A percentile compares a stretch with the other conserved stretches of the same genome.
Conservation (phyloP, 257 asterid genomes). For the Ocimum tenuiflorum region DNA sequence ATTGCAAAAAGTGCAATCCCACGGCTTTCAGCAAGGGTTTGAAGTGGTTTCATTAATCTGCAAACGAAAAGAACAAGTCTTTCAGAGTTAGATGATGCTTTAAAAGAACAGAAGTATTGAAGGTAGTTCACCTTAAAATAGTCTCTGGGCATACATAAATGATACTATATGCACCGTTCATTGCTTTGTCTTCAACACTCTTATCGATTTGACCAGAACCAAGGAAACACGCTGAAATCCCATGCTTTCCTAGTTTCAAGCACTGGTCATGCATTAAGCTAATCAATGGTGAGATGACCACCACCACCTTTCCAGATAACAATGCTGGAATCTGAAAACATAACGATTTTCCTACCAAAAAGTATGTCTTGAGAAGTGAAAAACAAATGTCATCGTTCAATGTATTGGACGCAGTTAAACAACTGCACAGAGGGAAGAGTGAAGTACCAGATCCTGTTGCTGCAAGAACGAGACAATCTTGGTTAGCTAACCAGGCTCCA, state of each 20-base stretch:
- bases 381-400: background rate
- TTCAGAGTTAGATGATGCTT: constrained; percentile 11
- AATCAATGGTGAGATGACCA: constrained; percentile 74
- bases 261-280: constrained; percentile 92
- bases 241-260: constrained; percentile 62
- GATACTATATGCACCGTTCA: constrained; percentile 52
- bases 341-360: constrained; percentile 56
- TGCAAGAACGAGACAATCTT: constrained; percentile 65
- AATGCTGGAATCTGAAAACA: constrained; percentile 76
- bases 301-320: constrained; percentile 64
- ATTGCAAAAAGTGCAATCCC: constrained; percentile 75
- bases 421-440: background rate
- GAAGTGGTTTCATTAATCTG: constrained; percentile 57
- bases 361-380: constrained; percentile 16
- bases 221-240: constrained; percentile 76
- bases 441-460: constrained; percentile 76
- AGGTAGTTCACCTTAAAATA: constrained; percentile 41
- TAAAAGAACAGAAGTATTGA: background rate
- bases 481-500: constrained; percentile 51
- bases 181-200: constrained; percentile 68
- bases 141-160: constrained; percentile 84
- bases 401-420: background rate
- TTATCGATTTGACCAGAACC: constrained; percentile 78
- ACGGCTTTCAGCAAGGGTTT: constrained; percentile 54
- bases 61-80: constrained; percentile 14